These are phyloP conservation scores for Umbelopsis sp. DNA, from an alignment of 192 early-diverging fungal genomes.

Conservation along the genomic window DNA sequence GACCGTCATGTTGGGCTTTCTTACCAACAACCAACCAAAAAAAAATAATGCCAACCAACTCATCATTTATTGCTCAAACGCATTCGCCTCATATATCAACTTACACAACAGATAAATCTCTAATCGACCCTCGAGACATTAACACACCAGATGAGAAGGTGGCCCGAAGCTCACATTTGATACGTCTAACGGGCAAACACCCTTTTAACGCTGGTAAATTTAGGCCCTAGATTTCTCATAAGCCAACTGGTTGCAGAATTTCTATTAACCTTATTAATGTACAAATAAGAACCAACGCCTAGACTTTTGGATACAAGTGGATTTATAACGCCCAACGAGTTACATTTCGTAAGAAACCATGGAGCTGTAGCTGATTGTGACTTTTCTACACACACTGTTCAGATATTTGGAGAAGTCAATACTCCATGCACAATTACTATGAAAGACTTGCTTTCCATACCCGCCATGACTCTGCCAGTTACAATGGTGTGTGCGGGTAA, in stretches of 20 bases:
- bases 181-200: slow-evolving; percentile 59
- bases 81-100: neutral
- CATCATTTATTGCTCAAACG: too few species aligned
- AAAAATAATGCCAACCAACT: slow-evolving; percentile 3
- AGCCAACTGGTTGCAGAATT: neutral
- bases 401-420: slow-evolving; percentile 51
- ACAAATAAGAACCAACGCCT: slow-evolving; percentile 47
- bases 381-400: slow-evolving; percentile 44
- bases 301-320: slow-evolving; percentile 46
- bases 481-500: slow-evolving; percentile 71
- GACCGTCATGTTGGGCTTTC: too few species aligned
- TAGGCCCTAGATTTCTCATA: neutral
- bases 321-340: slow-evolving; percentile 56
- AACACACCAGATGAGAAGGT: slow-evolving; percentile 56
- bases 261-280: neutral
- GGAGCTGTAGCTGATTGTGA: slow-evolving; percentile 62
- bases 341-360: slow-evolving; percentile 77
- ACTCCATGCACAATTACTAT: slow-evolving; percentile 51
- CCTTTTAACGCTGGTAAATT: slow-evolving; percentile 52
- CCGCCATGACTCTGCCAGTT: slow-evolving; percentile 51
- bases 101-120: neutral
- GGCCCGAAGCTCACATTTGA: slow-evolving; percentile 46
- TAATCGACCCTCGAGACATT: slow-evolving; percentile 37
- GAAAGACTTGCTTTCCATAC: slow-evolving; percentile 50
- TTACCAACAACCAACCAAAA: too few species aligned